Conservation (phyloP, 2,329 filamentous ascomycete genomes). For the Penicillium expansum region DNA sequence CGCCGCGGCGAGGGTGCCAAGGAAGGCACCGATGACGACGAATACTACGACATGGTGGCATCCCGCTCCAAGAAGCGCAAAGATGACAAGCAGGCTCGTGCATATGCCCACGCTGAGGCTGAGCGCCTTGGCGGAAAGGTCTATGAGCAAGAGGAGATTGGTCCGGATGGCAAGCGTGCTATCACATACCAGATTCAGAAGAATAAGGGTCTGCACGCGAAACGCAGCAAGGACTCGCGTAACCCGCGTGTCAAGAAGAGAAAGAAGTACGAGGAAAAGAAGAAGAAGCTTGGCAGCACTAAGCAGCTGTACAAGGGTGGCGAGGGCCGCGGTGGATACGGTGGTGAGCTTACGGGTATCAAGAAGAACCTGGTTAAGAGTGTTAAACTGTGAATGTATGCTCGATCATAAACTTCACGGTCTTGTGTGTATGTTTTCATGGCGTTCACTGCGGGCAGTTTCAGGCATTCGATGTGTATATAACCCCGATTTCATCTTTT, state of each 20-base stretch:
- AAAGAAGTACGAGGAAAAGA: constrained; percentile 92
- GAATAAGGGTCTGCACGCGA: constrained; percentile 91
- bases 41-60: constrained; percentile 86
- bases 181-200: constrained; percentile 94
- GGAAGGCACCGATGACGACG: constrained; percentile 46
- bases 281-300: constrained; percentile 92
- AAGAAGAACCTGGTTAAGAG: constrained; percentile 92
- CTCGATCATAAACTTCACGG: constrained; percentile 16
- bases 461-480: constrained; percentile 28
- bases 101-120: constrained; percentile 55
- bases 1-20: constrained; percentile 34
- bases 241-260: constrained; percentile 98
- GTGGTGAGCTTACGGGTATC: constrained; percentile 90
- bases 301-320: constrained; percentile 83
- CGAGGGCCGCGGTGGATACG: constrained; percentile 79
- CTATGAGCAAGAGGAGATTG: constrained; percentile 65
- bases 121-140: constrained; percentile 59
- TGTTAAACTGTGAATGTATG: constrained; percentile 68
- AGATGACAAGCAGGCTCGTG: constrained; percentile 69
- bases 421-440: constrained; percentile 16
- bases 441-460: constrained; percentile 23
- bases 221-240: constrained; percentile 87
- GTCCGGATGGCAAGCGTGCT: constrained; percentile 82
- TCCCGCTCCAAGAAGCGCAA: constrained; percentile 57
- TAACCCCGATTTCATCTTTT: constrained; percentile 22